Evolutionary conservation across 2,329 filamentous ascomycete genomes (phyloP), one percentile per base, ranked within the genome.

Genomic region (Trichoderma oligosporum): DNA sequence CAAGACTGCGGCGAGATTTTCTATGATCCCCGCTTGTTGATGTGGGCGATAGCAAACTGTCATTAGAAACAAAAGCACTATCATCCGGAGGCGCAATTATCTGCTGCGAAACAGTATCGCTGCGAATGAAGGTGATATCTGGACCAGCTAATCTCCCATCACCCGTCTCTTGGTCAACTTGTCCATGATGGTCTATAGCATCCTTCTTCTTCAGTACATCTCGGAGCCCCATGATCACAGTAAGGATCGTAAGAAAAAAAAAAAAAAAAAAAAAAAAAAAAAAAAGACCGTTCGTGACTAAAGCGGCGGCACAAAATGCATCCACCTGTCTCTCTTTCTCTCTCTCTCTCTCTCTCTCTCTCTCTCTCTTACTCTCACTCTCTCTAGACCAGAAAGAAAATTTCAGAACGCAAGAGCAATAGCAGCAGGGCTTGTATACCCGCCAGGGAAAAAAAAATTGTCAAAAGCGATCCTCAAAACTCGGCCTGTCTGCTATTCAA

Each of bases 101-200:
- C 71, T 97, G 91, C 69, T 91, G 82, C 1, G 86, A 85, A 62
- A 85, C 75, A 1, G 92, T 96, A 68, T 96, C 93, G 62, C 89
- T 87, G 61, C 91, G 87, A 67, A 94, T 81, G 74, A 97, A 91
- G 61, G 81, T 90, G 75, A 97, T 91, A 64, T 89, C 85, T 57
- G 87, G 85, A 1, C 78, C 70, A 57, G 60, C 68, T 38, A 76
- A 68, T 55, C 65, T 70, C 42, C 70, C 64, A 52, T 73, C 64
- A 52, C 73, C 65, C 18, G 73, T 71, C 60, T 72, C 70, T 60
- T 71, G 65, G 60, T 74, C 70, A 60, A 68, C 64, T n/a, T 69
- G 59, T 33, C 70, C 64, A 41, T 64, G 65, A 22, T 71, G 67
- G 14, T 73, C 71, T 51, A 77, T 65, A 61, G 71, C 71, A 59